Evolutionary conservation across 2,329 filamentous ascomycete genomes (phyloP).

Genomic region (Hypoxylon sp.): DNA sequence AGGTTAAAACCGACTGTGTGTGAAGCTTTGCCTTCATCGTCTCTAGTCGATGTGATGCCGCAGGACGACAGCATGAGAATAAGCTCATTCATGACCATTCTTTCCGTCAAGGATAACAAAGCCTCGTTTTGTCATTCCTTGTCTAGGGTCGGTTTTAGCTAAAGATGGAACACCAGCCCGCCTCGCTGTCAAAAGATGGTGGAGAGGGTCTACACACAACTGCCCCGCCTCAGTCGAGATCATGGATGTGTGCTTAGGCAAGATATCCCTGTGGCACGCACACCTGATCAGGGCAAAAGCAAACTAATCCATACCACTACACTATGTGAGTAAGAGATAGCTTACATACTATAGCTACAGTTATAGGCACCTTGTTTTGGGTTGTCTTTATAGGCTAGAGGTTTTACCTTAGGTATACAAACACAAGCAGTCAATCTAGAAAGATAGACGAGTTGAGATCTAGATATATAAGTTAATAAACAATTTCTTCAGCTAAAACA

Average conservation of each 20-base stretch:
- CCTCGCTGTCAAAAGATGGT: constrained; percentile 31
- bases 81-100: constrained; percentile 19
- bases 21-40: constrained; percentile 26
- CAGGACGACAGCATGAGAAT: constrained; percentile 7
- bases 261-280: constrained; percentile 31
- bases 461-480: background rate
- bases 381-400: constrained; percentile 4
- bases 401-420: background rate
- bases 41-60: constrained; percentile 16
- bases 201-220: constrained; percentile 8
- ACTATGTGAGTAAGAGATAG: background rate
- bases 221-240: constrained; percentile 33
- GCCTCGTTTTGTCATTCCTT: constrained; percentile 34
- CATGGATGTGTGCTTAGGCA: constrained; percentile 23
- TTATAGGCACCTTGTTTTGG: constrained; percentile 14
- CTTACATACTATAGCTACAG: constrained; percentile 6
- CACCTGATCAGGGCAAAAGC: constrained; percentile 37
- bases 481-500: background rate
- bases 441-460: background rate
- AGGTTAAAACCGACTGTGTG: constrained; percentile 22
- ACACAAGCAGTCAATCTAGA: background rate
- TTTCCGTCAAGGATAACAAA: constrained; percentile 21
- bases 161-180: constrained; percentile 18
- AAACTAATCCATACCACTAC: constrained; percentile 30
- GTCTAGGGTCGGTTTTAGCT: constrained; percentile 27